A percentile compares a stretch with the other conserved stretches of the same genome.
phyloP scores from a whole-genome alignment of 2,329 filamentous ascomycete genomes.

The Fusarium oligoseptatum region DNA sequence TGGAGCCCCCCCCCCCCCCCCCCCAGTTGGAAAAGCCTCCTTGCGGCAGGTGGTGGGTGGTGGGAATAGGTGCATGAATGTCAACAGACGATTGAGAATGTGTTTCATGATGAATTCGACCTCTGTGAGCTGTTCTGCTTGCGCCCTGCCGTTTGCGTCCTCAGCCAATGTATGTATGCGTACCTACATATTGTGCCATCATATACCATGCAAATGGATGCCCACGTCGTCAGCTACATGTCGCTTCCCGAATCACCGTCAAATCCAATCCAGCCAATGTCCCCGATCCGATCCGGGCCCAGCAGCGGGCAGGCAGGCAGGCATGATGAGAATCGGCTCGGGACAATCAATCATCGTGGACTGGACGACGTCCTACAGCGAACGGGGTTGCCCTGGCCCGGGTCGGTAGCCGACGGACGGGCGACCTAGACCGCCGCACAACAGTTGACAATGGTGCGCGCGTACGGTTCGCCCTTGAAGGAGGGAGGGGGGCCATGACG shows the following conservation, averaged over 20 bases:
- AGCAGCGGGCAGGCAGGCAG: background rate
- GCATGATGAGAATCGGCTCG: constrained; percentile 19
- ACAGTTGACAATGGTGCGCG: constrained; percentile 10
- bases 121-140: constrained; percentile 14
- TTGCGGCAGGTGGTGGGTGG: background rate
- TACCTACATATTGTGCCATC: background rate
- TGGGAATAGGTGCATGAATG: constrained; percentile 18
- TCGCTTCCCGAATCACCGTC: constrained; percentile 19
- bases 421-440: constrained; percentile 17
- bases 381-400: constrained; percentile 8
- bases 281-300: constrained; percentile 10
- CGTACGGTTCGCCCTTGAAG: constrained; percentile 23
- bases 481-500: constrained; percentile 15
- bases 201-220: background rate
- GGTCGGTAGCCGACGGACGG: constrained; percentile 19
- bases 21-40: background rate
- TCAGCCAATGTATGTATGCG: background rate
- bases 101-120: constrained; percentile 36
- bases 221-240: constrained; percentile 11
- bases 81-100: constrained; percentile 5
- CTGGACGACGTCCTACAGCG: background rate
- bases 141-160: constrained; percentile 9
- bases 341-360: background rate
- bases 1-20: background rate
- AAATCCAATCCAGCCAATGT: background rate